Evolutionary conservation across 257 asterid genomes (phyloP).

Genomic region (Schizonepeta tenuifolia): DNA sequence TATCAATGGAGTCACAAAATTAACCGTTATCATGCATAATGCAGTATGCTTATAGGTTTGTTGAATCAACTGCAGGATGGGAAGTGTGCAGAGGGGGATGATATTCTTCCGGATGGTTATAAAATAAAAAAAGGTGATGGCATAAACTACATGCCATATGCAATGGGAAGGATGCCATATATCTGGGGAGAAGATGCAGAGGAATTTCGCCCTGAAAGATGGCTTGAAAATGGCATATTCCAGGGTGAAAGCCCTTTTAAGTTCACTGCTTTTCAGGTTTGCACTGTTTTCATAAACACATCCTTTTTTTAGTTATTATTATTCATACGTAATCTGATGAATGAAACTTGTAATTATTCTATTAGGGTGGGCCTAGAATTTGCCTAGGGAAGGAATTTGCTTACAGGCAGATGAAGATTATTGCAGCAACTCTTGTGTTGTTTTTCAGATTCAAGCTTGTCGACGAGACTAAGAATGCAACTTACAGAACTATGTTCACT

Average conservation of each 20-base stretch:
- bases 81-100: constrained; percentile 51
- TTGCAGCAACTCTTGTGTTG: constrained; percentile 36
- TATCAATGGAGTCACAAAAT: not conserved
- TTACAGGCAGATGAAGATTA: constrained; percentile 41
- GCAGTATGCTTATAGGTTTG: not conserved
- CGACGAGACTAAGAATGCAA: constrained; percentile 32
- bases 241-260: constrained; percentile 56
- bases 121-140: constrained; percentile 59
- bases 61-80: constrained; percentile 45
- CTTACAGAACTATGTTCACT: constrained; percentile 39
- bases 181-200: constrained; percentile 70
- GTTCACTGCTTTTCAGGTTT: constrained; percentile 62
- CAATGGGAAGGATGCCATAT: constrained; percentile 70
- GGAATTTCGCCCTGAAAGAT: constrained; percentile 58
- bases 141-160: constrained; percentile 56
- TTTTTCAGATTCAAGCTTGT: constrained; percentile 34
- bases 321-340: not conserved
- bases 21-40: not conserved
- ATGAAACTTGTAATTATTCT: not conserved
- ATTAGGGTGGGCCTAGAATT: constrained; percentile 43
- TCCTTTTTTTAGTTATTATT: not conserved
- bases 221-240: constrained; percentile 58
- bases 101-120: constrained; percentile 58
- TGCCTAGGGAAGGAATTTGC: constrained; percentile 46
- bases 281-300: not conserved